Percentiles rank a stretch among this genome's conserved stretches.
These are phyloP conservation scores for Myxozyma mucilagina DNA, from an alignment of 805 yeast species.

Conservation along the genomic window DNA sequence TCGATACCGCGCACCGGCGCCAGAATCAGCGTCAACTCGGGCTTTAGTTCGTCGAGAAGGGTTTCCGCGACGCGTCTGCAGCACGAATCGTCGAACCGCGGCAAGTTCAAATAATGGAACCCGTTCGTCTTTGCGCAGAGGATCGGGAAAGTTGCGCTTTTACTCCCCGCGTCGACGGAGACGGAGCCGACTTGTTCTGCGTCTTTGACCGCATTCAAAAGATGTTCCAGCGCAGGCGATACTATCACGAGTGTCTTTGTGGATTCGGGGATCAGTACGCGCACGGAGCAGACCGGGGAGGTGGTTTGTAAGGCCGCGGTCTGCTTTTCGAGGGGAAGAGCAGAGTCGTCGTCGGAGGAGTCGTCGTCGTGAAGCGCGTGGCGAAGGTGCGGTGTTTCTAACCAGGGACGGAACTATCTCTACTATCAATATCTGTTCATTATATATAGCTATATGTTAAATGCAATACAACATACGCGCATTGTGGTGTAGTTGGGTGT, in stretches of 20 bases:
- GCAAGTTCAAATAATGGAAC: no score
- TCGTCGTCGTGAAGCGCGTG: conserved; percentile 47
- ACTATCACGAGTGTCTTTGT: conserved; percentile 10
- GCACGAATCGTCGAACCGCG: no score
- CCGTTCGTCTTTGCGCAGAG: no score
- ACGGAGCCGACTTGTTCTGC: conserved; percentile 20
- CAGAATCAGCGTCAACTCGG: no score
- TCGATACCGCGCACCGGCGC: no score
- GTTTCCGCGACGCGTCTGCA: no score
- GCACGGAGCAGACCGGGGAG: not conserved
- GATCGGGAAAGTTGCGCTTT: not conserved
- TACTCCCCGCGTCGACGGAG: not conserved
- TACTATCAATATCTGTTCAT: not conserved
- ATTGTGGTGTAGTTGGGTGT: not conserved
- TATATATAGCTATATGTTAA: not conserved
- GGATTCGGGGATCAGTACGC: not conserved
- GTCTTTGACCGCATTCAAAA: not conserved
- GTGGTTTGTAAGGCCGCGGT: conserved; percentile 6
- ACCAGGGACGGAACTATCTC: conserved; percentile 48
- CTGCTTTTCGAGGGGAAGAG: not conserved
- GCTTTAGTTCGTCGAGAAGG: no score
- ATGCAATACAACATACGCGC: no score
- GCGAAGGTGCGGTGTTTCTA: conserved; percentile 45
- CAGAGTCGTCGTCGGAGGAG: conserved; percentile 32
- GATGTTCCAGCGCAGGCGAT: conserved; percentile 16